Evolutionary conservation across 352 stramenopile species (phyloP).

Genomic region (Peronosclerospora sorghi): DNA sequence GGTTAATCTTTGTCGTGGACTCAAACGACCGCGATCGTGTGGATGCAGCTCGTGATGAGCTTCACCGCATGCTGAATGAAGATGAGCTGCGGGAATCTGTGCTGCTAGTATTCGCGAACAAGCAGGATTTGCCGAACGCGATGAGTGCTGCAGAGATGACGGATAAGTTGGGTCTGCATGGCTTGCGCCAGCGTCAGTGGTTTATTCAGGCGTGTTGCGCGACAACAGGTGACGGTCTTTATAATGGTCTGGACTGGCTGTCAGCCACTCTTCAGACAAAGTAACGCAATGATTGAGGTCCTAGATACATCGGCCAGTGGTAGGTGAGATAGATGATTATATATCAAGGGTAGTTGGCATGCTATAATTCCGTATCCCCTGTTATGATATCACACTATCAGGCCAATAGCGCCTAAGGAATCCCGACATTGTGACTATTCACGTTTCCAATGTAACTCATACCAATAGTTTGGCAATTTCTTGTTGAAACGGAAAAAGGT

Average conservation of each 20-base stretch:
- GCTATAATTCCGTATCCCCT: no score
- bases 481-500: no score
- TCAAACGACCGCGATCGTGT: constrained; percentile 98
- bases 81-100: constrained; percentile 96
- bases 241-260: constrained; percentile 99
- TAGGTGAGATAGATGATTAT: constrained; percentile 26
- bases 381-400: no score
- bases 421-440: no score
- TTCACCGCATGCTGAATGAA: constrained; percentile 98
- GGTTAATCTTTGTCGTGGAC: constrained; percentile 99
- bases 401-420: no score
- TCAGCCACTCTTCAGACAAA: constrained; percentile 13
- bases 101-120: constrained; percentile 98
- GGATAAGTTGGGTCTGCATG: constrained; percentile 96
- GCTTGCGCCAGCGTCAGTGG: constrained; percentile 95
- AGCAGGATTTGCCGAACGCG: constrained; percentile 97
- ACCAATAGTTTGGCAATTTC: no score
- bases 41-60: constrained; percentile 92
- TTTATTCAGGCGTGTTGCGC: constrained; percentile 99
- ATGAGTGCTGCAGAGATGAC: constrained; percentile 96
- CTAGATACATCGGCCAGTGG: constrained; percentile 23
- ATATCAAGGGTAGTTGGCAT: constrained; percentile 27
- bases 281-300: constrained; percentile 8
- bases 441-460: no score
- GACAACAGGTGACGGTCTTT: constrained; percentile 96